Evolutionary conservation across 23 red algal genomes (phyloP).

Genomic region (Gracilaria gracilis): DNA sequence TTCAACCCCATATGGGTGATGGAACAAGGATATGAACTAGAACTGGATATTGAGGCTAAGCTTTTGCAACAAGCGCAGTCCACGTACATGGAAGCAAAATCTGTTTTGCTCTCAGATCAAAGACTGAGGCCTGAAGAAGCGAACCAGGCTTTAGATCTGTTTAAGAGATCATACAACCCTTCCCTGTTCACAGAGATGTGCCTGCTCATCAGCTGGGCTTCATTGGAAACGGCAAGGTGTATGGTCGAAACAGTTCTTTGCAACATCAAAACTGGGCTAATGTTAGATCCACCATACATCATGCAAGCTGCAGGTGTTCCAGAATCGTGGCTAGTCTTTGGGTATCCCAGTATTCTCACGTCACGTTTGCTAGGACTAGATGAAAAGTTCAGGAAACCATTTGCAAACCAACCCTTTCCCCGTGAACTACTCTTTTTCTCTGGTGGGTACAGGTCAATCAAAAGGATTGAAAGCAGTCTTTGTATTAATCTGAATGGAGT

Average conservation of each 20-base stretch:
- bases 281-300: neutral
- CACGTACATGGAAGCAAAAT: neutral
- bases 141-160: neutral
- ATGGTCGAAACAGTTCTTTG: neutral
- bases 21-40: neutral
- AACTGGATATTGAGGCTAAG: neutral
- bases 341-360: neutral
- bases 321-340: neutral
- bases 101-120: neutral
- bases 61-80: neutral
- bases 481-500: neutral
- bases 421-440: neutral
- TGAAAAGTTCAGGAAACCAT: neutral
- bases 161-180: neutral
- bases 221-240: neutral
- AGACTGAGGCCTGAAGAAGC: neutral
- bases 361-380: neutral
- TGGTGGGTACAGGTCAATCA: neutral
- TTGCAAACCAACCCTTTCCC: too few species aligned
- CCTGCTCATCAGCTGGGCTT: neutral
- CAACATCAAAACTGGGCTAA: neutral
- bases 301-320: neutral
- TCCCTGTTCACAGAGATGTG: neutral
- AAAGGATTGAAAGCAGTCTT: neutral
- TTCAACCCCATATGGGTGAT: neutral